Evolutionary conservation across 1,284 basidiomycete species (phyloP).

Genomic region (Boletus calvinii): DNA sequence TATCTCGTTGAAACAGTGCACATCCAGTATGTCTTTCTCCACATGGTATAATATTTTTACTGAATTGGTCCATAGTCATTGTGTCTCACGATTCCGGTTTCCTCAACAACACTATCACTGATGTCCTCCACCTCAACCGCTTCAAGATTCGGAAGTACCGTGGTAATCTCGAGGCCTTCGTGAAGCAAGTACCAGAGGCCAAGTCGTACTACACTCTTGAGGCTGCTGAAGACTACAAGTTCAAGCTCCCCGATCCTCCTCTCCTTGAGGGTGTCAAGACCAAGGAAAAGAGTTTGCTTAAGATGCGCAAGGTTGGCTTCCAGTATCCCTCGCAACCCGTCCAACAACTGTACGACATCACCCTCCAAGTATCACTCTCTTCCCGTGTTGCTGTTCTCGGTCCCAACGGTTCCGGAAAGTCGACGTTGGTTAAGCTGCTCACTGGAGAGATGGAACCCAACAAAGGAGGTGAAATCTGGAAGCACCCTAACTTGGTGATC

Average conservation of each 20-base stretch:
- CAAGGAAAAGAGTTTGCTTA: slow-evolving; percentile 96
- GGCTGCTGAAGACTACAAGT: slow-evolving; percentile 93
- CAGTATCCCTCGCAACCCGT: slow-evolving; percentile 86
- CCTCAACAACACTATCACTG: slow-evolving; percentile 98
- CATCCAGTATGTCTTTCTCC: slow-evolving; percentile 66
- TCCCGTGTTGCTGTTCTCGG: slow-evolving; percentile 97
- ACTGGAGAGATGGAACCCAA: slow-evolving; percentile 97
- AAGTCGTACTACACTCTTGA: slow-evolving; percentile 97
- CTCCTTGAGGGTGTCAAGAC: slow-evolving; percentile 99
- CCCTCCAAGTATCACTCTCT: slow-evolving; percentile 94
- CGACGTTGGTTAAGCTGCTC: slow-evolving; percentile 97
- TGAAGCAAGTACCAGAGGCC: slow-evolving; percentile 93
- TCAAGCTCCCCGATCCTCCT: slow-evolving; percentile 94
- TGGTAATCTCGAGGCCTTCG: slow-evolving; percentile 97
- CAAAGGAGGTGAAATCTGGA: slow-evolving; percentile 96
- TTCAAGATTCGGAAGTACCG: slow-evolving; percentile 98
- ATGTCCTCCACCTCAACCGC: slow-evolving; percentile 98
- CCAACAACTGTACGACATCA: slow-evolving; percentile 93
- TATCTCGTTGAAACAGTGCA: slow-evolving; percentile 84
- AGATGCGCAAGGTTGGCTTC: slow-evolving; percentile 98
- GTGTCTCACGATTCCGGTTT: slow-evolving; percentile 99
- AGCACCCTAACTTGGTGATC: slow-evolving; percentile 98
- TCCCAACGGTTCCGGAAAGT: slow-evolving; percentile 98
- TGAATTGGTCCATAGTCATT: slow-evolving; percentile 58
- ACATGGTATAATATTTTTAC: slow-evolving; percentile 15